A percentile compares a stretch with the other conserved stretches of the same genome.
These are phyloP conservation scores for Paracoccidioides brasiliensis DNA, from an alignment of 2,329 filamentous ascomycete species.

Conservation along the genomic window DNA sequence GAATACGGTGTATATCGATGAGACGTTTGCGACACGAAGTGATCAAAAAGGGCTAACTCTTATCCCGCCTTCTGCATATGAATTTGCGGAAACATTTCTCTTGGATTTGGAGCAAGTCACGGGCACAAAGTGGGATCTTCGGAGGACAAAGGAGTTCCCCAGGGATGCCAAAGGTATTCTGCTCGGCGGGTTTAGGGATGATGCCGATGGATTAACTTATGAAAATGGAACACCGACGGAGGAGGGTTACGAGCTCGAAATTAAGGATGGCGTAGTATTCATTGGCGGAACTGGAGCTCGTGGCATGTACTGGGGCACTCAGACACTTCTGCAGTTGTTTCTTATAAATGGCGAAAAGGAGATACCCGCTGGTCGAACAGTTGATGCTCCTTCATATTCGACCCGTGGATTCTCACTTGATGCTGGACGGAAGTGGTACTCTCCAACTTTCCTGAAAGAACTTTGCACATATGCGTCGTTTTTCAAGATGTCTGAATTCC, in stretches of 20 bases:
- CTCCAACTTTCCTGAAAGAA: constrained; percentile 41
- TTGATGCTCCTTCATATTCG: constrained; percentile 41
- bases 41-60: constrained; percentile 38
- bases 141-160: constrained; percentile 25
- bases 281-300: constrained; percentile 42
- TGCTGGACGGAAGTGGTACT: constrained; percentile 44
- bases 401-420: constrained; percentile 42
- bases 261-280: constrained; percentile 25
- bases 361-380: constrained; percentile 31
- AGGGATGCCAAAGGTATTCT: constrained; percentile 29
- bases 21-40: constrained; percentile 24
- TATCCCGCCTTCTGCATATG: constrained; percentile 38
- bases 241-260: constrained; percentile 38
- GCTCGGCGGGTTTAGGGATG: constrained; percentile 24
- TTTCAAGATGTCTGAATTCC: constrained; percentile 48
- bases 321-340: constrained; percentile 41
- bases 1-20: constrained; percentile 32
- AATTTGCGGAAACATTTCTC: constrained; percentile 37
- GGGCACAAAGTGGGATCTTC: constrained; percentile 30
- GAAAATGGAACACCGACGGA: constrained; percentile 36
- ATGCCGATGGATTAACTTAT: constrained; percentile 28
- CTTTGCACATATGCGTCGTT: constrained; percentile 48
- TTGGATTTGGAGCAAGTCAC: constrained; percentile 33
- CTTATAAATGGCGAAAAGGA: constrained; percentile 25
- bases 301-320: constrained; percentile 47